Percentiles rank a stretch among this genome's conserved stretches.
Evolutionary conservation across 2,329 filamentous ascomycete species (phyloP).

Genomic region (Ophiocordyceps camponoti-saundersi): DNA sequence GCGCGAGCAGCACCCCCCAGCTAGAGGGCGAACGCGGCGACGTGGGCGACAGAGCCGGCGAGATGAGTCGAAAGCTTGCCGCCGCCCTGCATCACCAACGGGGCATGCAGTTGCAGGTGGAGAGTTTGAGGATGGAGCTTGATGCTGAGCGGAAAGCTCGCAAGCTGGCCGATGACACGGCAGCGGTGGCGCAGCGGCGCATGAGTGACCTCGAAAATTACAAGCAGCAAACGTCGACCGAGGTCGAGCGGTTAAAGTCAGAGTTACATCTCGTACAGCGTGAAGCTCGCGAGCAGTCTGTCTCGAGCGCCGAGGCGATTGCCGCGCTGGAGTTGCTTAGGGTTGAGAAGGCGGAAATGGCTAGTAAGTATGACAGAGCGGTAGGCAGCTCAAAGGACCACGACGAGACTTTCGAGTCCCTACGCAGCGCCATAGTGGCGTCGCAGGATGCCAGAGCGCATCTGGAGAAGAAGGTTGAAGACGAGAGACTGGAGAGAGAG

Average conservation of each 20-base stretch:
- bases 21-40: constrained; percentile 44
- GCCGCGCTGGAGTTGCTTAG: constrained; percentile 58
- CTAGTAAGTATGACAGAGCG: constrained; percentile 49
- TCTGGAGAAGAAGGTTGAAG: constrained; percentile 65
- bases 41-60: constrained; percentile 36
- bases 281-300: constrained; percentile 62
- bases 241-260: constrained; percentile 70
- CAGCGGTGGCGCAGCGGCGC: constrained; percentile 65
- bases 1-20: constrained; percentile 42
- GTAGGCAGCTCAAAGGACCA: constrained; percentile 53
- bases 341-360: constrained; percentile 72
- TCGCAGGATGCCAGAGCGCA: constrained; percentile 62
- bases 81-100: constrained; percentile 60
- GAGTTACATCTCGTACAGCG: constrained; percentile 71
- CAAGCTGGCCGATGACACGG: constrained; percentile 75
- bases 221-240: constrained; percentile 66
- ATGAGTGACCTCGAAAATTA: constrained; percentile 71
- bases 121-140: constrained; percentile 51
- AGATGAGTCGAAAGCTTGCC: constrained; percentile 73
- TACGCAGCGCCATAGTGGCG: constrained; percentile 62
- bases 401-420: constrained; percentile 50
- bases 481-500: constrained; percentile 65
- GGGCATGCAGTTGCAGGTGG: constrained; percentile 63
- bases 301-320: constrained; percentile 60
- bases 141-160: constrained; percentile 68